Evolutionary conservation across 345 rosid genomes (phyloP), one percentile per base, ranked within the genome.

Genomic region (Ailanthus altissimus): DNA sequence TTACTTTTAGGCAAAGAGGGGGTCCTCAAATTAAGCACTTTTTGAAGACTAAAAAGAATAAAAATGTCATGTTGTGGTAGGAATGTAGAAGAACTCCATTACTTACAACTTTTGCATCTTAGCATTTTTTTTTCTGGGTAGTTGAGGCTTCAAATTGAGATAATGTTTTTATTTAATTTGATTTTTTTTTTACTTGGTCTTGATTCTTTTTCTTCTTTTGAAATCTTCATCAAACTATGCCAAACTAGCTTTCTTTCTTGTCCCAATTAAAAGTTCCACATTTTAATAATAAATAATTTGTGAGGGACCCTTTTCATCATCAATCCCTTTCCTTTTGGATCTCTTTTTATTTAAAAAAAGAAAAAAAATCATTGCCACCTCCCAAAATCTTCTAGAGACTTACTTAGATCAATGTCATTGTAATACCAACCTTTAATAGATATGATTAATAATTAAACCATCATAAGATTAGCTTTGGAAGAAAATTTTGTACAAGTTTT

Each of bases 21-120:
- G 67, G 46, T 47, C 46, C 67, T 60, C 11, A 47, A 26, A 16
- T 25, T 5, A 40, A 28, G 46, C 0, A 18, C 67, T 36, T 62
- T 23, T 72, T 56, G 25, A 1, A 0, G 38, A 42, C 18, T 46
- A 0, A 28, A 73, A 61, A 61, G 67, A 61, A 28, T 11, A 46
- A 45, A 60, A 60, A 60, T 47, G 32, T 53, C 49, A n/a, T 20
- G n/a, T 59, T 43, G 51, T 20, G 46, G 68, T 73, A 28, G 76
- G 45, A 60, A 73, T 58, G 66, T 15, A 58, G 76, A n/a, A 56
- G 65, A 26, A 59, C 56, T 73, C 6, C 9, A 46, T 43, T 18
- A 0, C 12, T n/a, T 14, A 11, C 7, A 20, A 40, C 7, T 59
- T 32, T 32, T 32, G 51, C 53, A 15, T 16, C 23, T 45, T 54